Evolutionary conservation across 139 green algal genomes (phyloP).

Genomic region (Closterium sp.): DNA sequence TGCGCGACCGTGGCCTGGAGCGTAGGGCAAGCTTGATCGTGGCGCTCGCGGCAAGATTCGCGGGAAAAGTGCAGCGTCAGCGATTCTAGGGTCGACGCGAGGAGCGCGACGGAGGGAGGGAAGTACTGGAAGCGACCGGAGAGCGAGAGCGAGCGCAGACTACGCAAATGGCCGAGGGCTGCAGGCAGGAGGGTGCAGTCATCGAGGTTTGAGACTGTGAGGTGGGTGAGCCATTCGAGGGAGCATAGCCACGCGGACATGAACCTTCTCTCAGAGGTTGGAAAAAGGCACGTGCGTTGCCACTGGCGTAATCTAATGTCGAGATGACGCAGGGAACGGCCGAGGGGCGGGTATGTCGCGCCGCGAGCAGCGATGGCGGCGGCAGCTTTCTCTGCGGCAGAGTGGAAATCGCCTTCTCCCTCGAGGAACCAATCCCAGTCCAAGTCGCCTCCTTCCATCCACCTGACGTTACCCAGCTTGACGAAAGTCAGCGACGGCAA

Average conservation of each 20-base stretch:
- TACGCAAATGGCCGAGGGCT: neutral
- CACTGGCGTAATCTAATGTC: neutral
- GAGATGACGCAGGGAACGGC: neutral
- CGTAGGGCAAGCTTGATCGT: neutral
- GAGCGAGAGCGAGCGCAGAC: neutral
- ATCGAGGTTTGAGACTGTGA: neutral
- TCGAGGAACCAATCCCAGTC: neutral
- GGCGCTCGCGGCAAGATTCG: neutral
- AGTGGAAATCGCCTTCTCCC: no score
- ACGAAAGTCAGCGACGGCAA: neutral
- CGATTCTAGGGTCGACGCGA: neutral
- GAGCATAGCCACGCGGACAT: neutral
- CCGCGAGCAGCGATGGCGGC: no score
- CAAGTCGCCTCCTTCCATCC: neutral
- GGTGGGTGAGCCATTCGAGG: neutral
- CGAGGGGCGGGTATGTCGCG: neutral
- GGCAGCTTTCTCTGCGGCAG: neutral
- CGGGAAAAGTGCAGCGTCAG: neutral
- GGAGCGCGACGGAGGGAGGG: neutral
- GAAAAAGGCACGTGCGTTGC: neutral
- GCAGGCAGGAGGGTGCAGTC: neutral
- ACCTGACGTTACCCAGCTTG: neutral
- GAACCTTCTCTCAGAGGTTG: neutral
- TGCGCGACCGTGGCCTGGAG: neutral
- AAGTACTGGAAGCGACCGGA: neutral